Evolutionary conservation across 2,329 filamentous ascomycete species (phyloP).

Genomic region (Grosmannia clavigera): DNA sequence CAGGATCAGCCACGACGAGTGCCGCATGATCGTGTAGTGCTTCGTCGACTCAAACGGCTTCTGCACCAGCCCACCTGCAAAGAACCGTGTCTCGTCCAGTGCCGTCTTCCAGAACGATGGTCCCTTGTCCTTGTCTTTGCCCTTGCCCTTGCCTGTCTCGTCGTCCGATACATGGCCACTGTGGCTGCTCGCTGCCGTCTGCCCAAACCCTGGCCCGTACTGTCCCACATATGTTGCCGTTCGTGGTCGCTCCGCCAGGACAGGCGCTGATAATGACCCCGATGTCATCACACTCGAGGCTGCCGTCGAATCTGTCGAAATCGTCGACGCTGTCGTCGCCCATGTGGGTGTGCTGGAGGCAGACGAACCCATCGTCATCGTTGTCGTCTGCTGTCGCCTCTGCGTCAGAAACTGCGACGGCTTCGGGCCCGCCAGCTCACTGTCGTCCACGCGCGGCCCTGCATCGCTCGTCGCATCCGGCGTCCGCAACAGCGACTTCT

Average conservation of each 20-base stretch:
- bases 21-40: conserved; percentile 54
- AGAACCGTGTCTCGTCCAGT: conserved; percentile 47
- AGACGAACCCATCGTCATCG: neutral
- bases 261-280: neutral
- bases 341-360: neutral
- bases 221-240: neutral
- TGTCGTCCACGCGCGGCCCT: neutral
- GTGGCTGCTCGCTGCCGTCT: neutral
- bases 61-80: conserved; percentile 51
- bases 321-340: neutral
- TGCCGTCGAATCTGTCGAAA: neutral
- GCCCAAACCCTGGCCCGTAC: neutral
- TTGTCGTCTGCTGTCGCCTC: neutral
- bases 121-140: neutral
- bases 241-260: neutral
- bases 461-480: neutral
- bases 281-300: neutral
- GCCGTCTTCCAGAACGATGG: conserved; percentile 32
- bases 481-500: neutral
- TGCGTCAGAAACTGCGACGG: neutral
- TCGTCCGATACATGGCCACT: neutral
- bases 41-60: conserved; percentile 53
- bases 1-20: conserved; percentile 51
- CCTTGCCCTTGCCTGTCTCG: neutral
- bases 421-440: neutral